A percentile compares a stretch with the other conserved stretches of the same genome.
Conservation (phyloP, 2,329 filamentous ascomycete species). For the Paraphoma sp. region DNA sequence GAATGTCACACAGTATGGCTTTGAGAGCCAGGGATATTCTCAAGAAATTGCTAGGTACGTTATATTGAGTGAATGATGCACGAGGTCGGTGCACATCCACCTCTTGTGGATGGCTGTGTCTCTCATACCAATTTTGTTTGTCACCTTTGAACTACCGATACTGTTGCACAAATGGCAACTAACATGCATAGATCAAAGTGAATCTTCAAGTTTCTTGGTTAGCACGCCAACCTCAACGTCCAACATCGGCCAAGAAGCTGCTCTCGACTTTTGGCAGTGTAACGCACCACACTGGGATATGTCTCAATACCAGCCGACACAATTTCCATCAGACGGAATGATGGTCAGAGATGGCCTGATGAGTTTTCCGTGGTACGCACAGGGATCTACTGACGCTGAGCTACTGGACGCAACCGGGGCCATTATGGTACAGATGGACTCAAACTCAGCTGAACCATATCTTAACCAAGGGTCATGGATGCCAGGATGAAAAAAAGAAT, state of each 20-base stretch:
- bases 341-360: background rate
- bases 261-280: conserved; percentile 2
- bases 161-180: background rate
- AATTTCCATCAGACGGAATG: background rate
- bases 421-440: conserved; percentile 3
- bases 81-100: background rate
- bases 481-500: background rate
- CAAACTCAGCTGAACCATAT: conserved; percentile 1
- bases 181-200: conserved; percentile 1
- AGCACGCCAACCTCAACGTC: background rate
- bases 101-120: too few relatives aligned
- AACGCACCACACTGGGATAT: background rate
- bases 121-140: background rate
- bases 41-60: conserved; percentile 1
- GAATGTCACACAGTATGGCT: background rate
- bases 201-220: background rate
- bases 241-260: conserved; percentile 1
- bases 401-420: conserved; percentile 1
- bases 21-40: conserved; percentile 1
- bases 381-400: conserved; percentile 1
- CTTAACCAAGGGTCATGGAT: conserved; percentile 2
- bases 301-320: background rate
- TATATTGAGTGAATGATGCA: background rate
- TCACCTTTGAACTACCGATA: background rate
- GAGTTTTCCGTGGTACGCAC: conserved; percentile 3